These are phyloP conservation scores for Peronospora belbahrii DNA, from an alignment of 352 stramenopile species.

Conservation along the genomic window DNA sequence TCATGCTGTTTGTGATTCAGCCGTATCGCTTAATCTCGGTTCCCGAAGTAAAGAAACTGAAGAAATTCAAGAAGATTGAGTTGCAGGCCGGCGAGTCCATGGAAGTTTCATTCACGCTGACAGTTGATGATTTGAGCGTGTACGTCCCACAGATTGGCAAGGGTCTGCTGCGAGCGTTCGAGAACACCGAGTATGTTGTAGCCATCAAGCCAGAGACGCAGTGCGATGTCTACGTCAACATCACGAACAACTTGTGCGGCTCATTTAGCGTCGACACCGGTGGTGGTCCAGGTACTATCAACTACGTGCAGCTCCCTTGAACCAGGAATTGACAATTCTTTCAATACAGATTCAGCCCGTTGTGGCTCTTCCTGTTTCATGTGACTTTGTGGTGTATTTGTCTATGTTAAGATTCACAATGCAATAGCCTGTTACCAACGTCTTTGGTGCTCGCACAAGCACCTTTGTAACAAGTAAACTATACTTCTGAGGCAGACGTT, in stretches of 20 bases:
- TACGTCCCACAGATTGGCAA: slow-evolving; percentile 53
- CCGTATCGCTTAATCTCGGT: slow-evolving; percentile 47
- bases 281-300: slow-evolving; percentile 10
- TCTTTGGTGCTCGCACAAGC: too few relatives aligned
- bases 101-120: slow-evolving; percentile 33
- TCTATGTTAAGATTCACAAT: too few relatives aligned
- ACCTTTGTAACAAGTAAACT: too few relatives aligned
- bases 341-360: too few relatives aligned
- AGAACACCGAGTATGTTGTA: slow-evolving; percentile 54
- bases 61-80: slow-evolving; percentile 71
- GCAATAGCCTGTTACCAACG: too few relatives aligned
- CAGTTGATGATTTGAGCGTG: too few relatives aligned
- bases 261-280: slow-evolving; percentile 33
- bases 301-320: too few relatives aligned
- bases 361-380: too few relatives aligned
- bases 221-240: slow-evolving; percentile 53
- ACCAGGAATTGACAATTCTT: too few relatives aligned
- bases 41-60: slow-evolving; percentile 72
- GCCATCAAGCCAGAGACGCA: slow-evolving; percentile 56
- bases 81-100: slow-evolving; percentile 31
- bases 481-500: too few relatives aligned
- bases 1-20: slow-evolving; percentile 70
- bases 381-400: too few relatives aligned
- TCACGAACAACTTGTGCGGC: slow-evolving; percentile 34
- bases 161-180: slow-evolving; percentile 48